Evolutionary conservation across 495 filamentous ascomycete species (phyloP).

Genomic region (Thermochaetoides thermophila): DNA sequence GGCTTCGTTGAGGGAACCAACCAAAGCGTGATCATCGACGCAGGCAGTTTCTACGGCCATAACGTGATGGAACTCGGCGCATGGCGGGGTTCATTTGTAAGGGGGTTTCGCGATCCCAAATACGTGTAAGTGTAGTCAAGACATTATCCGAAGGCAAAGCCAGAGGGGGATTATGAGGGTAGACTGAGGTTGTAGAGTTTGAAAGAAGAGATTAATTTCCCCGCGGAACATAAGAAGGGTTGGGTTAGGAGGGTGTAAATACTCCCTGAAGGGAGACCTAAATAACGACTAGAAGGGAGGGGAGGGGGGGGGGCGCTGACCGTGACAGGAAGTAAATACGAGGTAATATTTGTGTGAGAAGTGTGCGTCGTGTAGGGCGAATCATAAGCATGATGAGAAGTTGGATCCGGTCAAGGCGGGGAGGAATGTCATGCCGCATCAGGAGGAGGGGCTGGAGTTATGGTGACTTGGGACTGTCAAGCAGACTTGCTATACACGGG

Average conservation of each 20-base stretch:
- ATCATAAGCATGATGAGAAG: background rate
- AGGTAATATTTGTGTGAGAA: slow-evolving; percentile 4
- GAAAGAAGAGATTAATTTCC: slow-evolving; percentile 2
- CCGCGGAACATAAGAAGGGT: background rate
- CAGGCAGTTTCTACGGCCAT: slow-evolving; percentile 27
- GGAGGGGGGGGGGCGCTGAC: too few species aligned
- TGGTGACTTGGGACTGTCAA: background rate
- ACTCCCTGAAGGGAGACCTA: background rate
- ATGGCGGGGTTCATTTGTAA: slow-evolving; percentile 11
- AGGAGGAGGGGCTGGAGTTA: background rate
- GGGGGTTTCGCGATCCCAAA: background rate
- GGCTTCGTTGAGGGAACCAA: slow-evolving; percentile 11
- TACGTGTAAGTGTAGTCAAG: background rate
- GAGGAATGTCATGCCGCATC: slow-evolving; percentile 1
- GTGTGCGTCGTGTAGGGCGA: background rate
- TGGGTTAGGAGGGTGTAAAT: slow-evolving; percentile 1
- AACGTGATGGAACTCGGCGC: slow-evolving; percentile 29
- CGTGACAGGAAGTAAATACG: slow-evolving; percentile 2
- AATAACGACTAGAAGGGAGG: too few species aligned
- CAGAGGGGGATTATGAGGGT: slow-evolving; percentile 4
- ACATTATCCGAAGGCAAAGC: slow-evolving; percentile 1
- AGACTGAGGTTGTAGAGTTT: slow-evolving; percentile 1
- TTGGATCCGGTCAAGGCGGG: slow-evolving; percentile 1
- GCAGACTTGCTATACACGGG: too few species aligned
- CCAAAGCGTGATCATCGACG: slow-evolving; percentile 25